phyloP scores from a whole-genome alignment of 306 rosid species.

The Dicorynia guianensis region DNA sequence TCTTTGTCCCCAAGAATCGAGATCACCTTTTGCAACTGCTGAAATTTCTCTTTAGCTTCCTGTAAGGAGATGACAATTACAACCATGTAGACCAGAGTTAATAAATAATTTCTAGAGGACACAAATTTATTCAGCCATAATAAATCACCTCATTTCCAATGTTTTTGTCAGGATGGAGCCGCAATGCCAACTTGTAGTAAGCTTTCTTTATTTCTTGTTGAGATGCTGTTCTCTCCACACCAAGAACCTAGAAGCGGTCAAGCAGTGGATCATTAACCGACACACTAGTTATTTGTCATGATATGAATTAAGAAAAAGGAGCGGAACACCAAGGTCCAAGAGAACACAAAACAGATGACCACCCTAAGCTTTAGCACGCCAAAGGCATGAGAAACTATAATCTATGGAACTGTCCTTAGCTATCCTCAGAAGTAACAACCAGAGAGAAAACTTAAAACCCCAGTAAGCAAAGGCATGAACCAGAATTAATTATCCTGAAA shows the following conservation, averaged over 20 bases:
- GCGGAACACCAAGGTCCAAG: neutral
- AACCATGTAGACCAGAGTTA: conserved; percentile 1
- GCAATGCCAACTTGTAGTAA: conserved; percentile 83
- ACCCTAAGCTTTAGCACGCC: conserved; percentile 20
- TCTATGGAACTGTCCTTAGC: neutral
- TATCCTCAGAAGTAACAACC: neutral
- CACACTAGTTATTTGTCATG: neutral
- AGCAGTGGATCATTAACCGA: conserved; percentile 22
- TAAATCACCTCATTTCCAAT: conserved; percentile 75
- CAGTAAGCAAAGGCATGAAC: neutral
- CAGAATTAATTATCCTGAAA: neutral
- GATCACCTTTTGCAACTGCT: conserved; percentile 78
- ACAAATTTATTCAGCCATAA: neutral
- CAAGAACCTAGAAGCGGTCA: conserved; percentile 43
- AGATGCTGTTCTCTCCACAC: conserved; percentile 70
- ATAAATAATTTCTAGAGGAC: neutral
- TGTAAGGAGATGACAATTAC: conserved; percentile 28
- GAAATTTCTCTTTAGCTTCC: conserved; percentile 87
- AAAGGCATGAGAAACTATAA: conserved; percentile 8
- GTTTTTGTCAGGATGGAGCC: conserved; percentile 94
- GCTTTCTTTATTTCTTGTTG: conserved; percentile 96
- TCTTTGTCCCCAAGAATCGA: conserved; percentile 83
- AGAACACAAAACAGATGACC: neutral
- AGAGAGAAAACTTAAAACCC: neutral
- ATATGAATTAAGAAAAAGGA: neutral